Evolutionary conservation across 441 rosid genomes (phyloP).

Genomic region (Isatis lusitanica): DNA sequence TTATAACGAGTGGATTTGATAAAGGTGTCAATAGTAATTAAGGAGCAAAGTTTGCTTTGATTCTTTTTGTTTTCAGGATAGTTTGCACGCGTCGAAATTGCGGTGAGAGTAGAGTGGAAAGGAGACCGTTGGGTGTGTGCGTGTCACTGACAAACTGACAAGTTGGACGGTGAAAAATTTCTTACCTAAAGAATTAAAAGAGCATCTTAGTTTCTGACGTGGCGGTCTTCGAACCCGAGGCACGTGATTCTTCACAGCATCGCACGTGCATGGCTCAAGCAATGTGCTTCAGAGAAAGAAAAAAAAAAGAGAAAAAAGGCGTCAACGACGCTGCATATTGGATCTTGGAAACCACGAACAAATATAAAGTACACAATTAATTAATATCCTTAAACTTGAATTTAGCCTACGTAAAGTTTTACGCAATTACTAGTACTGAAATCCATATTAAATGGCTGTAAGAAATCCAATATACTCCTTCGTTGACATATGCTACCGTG

Average conservation of each 20-base stretch:
- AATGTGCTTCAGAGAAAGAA: not conserved
- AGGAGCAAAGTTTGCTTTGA: not conserved
- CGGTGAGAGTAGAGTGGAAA: not conserved
- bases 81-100: not conserved
- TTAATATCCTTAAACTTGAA: not conserved
- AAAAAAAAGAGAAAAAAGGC: not conserved
- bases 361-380: not conserved
- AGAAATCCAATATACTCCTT: not conserved
- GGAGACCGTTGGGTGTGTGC: constrained; percentile 10
- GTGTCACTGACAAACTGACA: constrained; percentile 25
- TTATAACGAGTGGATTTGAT: no score
- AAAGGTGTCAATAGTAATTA: not conserved
- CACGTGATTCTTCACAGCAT: constrained; percentile 23
- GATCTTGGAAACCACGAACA: not conserved
- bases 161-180: constrained; percentile 20
- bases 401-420: not conserved
- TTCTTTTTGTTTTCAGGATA: not conserved
- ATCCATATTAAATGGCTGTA: not conserved
- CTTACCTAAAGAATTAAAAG: not conserved
- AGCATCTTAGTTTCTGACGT: constrained; percentile 19
- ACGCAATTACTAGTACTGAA: not conserved
- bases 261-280: constrained; percentile 34
- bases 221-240: constrained; percentile 5
- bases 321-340: constrained; percentile 16
- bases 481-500: constrained; percentile 5